phyloP scores from a whole-genome alignment of 2,329 filamentous ascomycete genomes.

The Phaeosphaeriaceae sp. region DNA sequence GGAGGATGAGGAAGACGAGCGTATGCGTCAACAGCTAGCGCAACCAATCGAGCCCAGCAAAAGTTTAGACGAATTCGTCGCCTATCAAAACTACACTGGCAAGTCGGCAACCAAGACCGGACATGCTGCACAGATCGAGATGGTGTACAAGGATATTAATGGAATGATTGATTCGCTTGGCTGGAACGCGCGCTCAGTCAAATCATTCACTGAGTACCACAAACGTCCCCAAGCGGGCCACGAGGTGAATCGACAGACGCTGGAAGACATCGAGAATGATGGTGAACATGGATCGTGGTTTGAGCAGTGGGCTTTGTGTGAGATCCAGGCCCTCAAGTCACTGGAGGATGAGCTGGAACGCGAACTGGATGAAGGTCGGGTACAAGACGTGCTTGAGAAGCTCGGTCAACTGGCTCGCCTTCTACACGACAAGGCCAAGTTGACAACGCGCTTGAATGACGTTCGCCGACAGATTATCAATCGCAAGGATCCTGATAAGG shows the following conservation, averaged over 20 bases:
- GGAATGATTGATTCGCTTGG: conserved; percentile 95
- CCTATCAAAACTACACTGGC: conserved; percentile 56
- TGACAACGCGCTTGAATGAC: conserved; percentile 76
- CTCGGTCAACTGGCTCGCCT: conserved; percentile 73
- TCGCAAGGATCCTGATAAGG: conserved; percentile 71
- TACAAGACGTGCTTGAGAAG: conserved; percentile 73
- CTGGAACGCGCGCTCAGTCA: conserved; percentile 76
- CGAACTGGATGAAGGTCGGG: conserved; percentile 70
- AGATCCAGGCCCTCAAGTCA: conserved; percentile 71
- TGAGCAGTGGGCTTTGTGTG: conserved; percentile 76
- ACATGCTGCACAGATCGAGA: conserved; percentile 56
- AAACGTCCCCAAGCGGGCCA: conserved; percentile 52
- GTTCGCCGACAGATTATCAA: conserved; percentile 77
- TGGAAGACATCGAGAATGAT: conserved; percentile 55
- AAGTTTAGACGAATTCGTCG: conserved; percentile 72
- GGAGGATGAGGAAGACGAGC: conserved; percentile 69
- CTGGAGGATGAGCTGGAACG: conserved; percentile 69
- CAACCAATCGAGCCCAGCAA: conserved; percentile 68
- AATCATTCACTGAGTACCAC: conserved; percentile 71
- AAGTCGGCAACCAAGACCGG: conserved; percentile 49
- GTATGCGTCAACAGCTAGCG: conserved; percentile 68
- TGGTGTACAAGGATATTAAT: conserved; percentile 78
- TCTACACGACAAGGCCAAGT: conserved; percentile 71
- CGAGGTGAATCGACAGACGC: conserved; percentile 68
- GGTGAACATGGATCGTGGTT: conserved; percentile 55